phyloP scores from a whole-genome alignment of 768 basidiomycete genomes.

The Galerina sulciceps region DNA sequence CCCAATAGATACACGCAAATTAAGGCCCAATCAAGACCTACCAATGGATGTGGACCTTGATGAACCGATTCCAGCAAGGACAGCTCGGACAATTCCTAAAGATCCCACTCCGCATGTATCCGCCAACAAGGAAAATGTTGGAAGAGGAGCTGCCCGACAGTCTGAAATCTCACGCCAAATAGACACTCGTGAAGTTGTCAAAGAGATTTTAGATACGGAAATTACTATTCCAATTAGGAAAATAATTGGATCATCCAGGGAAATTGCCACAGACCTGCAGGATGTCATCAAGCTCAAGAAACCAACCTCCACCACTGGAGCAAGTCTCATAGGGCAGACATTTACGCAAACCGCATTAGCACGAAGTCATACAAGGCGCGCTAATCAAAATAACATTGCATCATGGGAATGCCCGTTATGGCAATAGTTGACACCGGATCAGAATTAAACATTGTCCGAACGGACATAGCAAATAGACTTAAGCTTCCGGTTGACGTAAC shows the following conservation, averaged over 20 bases:
- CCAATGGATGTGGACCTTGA: not conserved
- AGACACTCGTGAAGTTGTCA: slow-evolving; percentile 1
- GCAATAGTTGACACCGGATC: slow-evolving; percentile 32
- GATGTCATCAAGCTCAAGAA: slow-evolving; percentile 7
- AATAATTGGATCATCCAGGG: slow-evolving; percentile 9
- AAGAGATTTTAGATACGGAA: slow-evolving; percentile 6
- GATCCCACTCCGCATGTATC: not conserved
- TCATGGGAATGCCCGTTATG: slow-evolving; percentile 6
- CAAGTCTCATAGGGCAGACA: too few relatives aligned
- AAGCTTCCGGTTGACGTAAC: slow-evolving; percentile 17
- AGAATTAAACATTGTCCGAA: slow-evolving; percentile 25
- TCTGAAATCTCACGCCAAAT: slow-evolving; percentile 12
- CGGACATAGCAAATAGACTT: slow-evolving; percentile 8
- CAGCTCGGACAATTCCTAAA: not conserved
- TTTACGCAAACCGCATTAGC: not conserved
- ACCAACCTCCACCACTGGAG: not conserved
- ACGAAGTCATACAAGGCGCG: not conserved
- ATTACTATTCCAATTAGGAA: slow-evolving; percentile 4
- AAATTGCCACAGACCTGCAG: slow-evolving; percentile 1
- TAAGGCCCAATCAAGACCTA: not conserved
- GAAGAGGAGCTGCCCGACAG: not conserved
- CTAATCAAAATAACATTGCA: slow-evolving; percentile 19
- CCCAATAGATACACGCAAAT: not conserved
- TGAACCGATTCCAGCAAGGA: slow-evolving; percentile 8
- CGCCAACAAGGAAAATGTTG: not conserved